Percentiles rank a stretch among this genome's conserved stretches.
Conservation (phyloP, 2,329 filamentous ascomycete species). For the Cordyceps javanica region DNA sequence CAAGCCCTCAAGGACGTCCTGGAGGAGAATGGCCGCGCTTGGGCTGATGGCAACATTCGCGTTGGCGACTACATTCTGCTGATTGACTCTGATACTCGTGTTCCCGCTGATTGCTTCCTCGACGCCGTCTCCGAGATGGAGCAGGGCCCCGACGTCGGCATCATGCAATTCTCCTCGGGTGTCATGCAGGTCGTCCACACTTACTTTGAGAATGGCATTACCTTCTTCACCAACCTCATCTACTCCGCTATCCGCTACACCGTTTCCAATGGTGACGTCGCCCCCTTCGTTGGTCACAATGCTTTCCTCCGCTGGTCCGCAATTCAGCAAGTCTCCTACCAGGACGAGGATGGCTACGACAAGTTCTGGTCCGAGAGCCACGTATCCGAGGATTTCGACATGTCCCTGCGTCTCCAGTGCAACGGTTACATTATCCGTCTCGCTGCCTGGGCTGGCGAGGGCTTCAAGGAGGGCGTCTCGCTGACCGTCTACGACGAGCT, state of each 20-base stretch:
- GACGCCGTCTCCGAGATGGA: slow-evolving; percentile 69
- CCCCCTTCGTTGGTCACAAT: slow-evolving; percentile 74
- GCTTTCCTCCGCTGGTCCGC: slow-evolving; percentile 63
- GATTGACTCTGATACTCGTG: slow-evolving; percentile 63
- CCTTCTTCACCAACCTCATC: slow-evolving; percentile 73
- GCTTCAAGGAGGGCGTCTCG: slow-evolving; percentile 69
- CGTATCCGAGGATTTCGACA: slow-evolving; percentile 75
- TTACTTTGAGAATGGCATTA: slow-evolving; percentile 68
- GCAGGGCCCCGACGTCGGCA: slow-evolving; percentile 60
- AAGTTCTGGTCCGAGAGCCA: slow-evolving; percentile 70
- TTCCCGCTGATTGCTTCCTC: slow-evolving; percentile 61
- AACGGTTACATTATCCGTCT: slow-evolving; percentile 62
- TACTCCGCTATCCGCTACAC: slow-evolving; percentile 68
- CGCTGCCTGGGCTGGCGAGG: slow-evolving; percentile 60
- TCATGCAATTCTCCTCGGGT: slow-evolving; percentile 66
- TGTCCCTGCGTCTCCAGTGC: slow-evolving; percentile 65
- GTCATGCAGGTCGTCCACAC: slow-evolving; percentile 70
- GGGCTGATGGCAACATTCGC: slow-evolving; percentile 55
- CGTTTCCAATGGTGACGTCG: slow-evolving; percentile 64
- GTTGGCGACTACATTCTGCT: slow-evolving; percentile 60
- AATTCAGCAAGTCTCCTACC: slow-evolving; percentile 30
- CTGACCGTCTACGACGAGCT: slow-evolving; percentile 69
- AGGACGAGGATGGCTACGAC: slow-evolving; percentile 47
- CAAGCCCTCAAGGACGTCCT: slow-evolving; percentile 48
- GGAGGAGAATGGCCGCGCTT: slow-evolving; percentile 37